These are phyloP conservation scores for Camelina neglecta DNA, from an alignment of 345 rosid genomes.

Conservation along the genomic window DNA sequence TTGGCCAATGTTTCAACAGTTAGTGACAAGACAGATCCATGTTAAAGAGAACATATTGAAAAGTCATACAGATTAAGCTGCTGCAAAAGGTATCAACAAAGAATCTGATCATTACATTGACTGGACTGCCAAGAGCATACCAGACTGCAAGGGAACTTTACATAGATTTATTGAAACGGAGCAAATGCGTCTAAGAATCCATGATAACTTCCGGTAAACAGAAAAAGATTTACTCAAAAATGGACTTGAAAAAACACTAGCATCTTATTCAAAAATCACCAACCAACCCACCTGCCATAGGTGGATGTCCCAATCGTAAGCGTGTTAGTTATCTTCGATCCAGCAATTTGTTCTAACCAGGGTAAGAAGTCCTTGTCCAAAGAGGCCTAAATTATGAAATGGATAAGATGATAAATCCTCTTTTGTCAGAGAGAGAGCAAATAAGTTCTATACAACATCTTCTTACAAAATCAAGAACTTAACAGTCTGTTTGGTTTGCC, in stretches of 20 bases:
- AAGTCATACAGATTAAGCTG: background rate
- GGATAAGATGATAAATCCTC: background rate
- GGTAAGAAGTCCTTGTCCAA: conserved; percentile 69
- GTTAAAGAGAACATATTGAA: background rate
- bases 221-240: background rate
- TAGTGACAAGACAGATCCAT: background rate
- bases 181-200: background rate
- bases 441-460: background rate
- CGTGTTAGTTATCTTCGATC: conserved; percentile 56
- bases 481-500: background rate
- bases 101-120: conserved; percentile 1
- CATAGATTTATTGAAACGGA: background rate
- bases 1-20: background rate
- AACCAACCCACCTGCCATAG: conserved; percentile 60
- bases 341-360: conserved; percentile 76
- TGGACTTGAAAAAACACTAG: background rate
- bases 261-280: conserved; percentile 17
- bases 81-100: background rate
- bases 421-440: conserved; percentile 8
- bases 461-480: conserved; percentile 14
- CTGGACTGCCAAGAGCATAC: background rate
- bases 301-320: conserved; percentile 74
- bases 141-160: background rate
- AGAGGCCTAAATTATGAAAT: conserved; percentile 42
- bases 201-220: background rate